Conservation (phyloP, 2,329 filamentous ascomycete species). For the Septoria petroselini region DNA sequence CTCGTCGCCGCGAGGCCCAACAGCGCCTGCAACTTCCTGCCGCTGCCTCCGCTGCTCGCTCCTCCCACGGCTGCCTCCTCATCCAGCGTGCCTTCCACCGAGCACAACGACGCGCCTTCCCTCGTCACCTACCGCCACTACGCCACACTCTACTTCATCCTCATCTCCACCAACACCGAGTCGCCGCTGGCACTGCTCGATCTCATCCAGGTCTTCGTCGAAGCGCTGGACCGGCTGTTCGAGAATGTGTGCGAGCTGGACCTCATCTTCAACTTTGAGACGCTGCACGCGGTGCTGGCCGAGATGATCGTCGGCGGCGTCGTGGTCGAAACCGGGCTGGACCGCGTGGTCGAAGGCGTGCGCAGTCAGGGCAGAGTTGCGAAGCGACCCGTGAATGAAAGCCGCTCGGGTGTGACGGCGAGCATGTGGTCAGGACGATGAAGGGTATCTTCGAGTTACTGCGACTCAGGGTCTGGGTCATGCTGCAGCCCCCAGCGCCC, state of each 20-base stretch:
- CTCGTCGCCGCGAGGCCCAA: slow-evolving; percentile 86
- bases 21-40: slow-evolving; percentile 97
- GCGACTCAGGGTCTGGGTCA: too few relatives aligned
- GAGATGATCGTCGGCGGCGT: slow-evolving; percentile 97
- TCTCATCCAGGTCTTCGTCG: slow-evolving; percentile 96
- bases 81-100: slow-evolving; percentile 44
- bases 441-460: too few relatives aligned
- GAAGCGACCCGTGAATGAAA: slow-evolving; percentile 74
- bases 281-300: slow-evolving; percentile 80
- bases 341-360: slow-evolving; percentile 84
- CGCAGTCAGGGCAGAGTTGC: slow-evolving; percentile 70
- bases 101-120: slow-evolving; percentile 84
- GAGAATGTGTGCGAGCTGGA: slow-evolving; percentile 99
- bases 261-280: slow-evolving; percentile 98
- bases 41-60: slow-evolving; percentile 45
- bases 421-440: slow-evolving; percentile 40
- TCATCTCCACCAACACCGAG: slow-evolving; percentile 95
- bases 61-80: slow-evolving; percentile 23
- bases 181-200: slow-evolving; percentile 93
- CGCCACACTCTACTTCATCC: slow-evolving; percentile 96
- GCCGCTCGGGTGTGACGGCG: slow-evolving; percentile 38
- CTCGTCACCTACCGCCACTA: slow-evolving; percentile 98
- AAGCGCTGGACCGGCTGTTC: slow-evolving; percentile 89
- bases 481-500: too few relatives aligned
- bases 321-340: slow-evolving; percentile 86